These are phyloP conservation scores for Nadsonia commutata DNA, from an alignment of 1,139 yeast species.

Conservation along the genomic window DNA sequence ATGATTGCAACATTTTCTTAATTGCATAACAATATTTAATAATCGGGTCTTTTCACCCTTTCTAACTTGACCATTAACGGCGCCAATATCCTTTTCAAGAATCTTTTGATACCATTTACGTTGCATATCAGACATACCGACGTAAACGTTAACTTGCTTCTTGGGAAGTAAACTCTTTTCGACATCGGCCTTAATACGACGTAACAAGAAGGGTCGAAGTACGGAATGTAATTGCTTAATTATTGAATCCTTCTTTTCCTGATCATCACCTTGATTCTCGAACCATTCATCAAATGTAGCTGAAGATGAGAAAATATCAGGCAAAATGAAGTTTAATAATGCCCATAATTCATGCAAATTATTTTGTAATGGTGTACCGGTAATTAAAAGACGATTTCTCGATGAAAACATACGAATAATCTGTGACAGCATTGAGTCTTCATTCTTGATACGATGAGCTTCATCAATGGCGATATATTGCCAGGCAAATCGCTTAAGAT, in stretches of 20 bases:
- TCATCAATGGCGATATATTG: conserved; percentile 90
- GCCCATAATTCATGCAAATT: conserved; percentile 96
- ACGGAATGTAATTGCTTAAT: conserved; percentile 85
- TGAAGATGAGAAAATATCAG: conserved; percentile 91
- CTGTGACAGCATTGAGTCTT: conserved; percentile 81
- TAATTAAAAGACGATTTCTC: conserved; percentile 67
- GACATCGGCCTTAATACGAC: conserved; percentile 87
- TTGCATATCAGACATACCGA: conserved; percentile 95
- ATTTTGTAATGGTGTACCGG: conserved; percentile 94
- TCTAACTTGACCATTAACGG: conserved; percentile 87
- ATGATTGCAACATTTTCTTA: conserved; percentile 92
- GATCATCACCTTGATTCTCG: conserved; percentile 33
- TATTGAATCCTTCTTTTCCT: conserved; percentile 43
- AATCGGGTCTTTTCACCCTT: conserved; percentile 84
- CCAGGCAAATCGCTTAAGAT: conserved; percentile 77
- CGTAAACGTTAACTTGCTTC: conserved; percentile 75
- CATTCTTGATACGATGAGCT: conserved; percentile 93
- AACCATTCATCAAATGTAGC: conserved; percentile 94
- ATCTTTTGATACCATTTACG: conserved; percentile 78
- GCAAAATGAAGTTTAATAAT: conserved; percentile 69
- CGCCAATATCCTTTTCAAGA: conserved; percentile 87
- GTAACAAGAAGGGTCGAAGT: conserved; percentile 69
- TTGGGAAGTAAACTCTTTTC: conserved; percentile 84
- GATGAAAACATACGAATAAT: conserved; percentile 81
- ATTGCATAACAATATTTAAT: conserved; percentile 89